Base-by-base conservation (phyloP, 352 stramenopile genomes). In the Lagenidium sp. region DNA sequence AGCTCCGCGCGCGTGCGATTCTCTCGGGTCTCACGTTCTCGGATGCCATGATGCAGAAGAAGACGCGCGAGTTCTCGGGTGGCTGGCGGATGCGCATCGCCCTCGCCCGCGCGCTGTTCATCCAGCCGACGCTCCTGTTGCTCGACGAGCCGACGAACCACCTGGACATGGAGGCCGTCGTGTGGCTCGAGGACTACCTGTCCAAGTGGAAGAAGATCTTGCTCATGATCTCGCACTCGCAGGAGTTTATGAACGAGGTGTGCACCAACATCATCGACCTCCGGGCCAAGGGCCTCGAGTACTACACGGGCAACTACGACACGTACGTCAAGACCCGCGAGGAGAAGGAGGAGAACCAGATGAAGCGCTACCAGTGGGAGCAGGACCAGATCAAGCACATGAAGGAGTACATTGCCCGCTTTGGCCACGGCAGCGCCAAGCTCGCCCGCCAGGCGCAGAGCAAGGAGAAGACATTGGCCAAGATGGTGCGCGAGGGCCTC, bases 331-430 rank as follows among this genome's bases (percentile, higher is more conserved):
- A 97, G 66, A 98, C 91, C 16, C 87, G 92, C 45, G 77, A 81
- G 39, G 95, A 99, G 53, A 94, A 97, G 63, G 94, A 98, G 58
- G 93, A 98, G 50, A 98, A 99, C 75, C 95, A 99, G 72, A 97
- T 97, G 88, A 98, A 98, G 63, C 83, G 90, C 51, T 98, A 98
- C 70, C 84, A 95, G 53, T 98, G 93, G 93, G 94, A 98, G 56
- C 94, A 98, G 65, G 82, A 96, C 19, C 90, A 98, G 68, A 98
- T 98, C 57, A 98, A 97, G 72, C 83, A 94, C 71, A 98, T 98
- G 95, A 98, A 98, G 73, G 94, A 99, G 57, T 99, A 99, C 74
- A 98, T 98, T 70, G 96, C 95, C 23, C 77, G 83, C n/a, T 99
- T 99, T 60, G 96, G 96, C 58, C 96, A 99, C 79, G 96, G 96